Base-by-base conservation (phyloP, 2,329 filamentous ascomycete species). In the Colletotrichum lentis region DNA sequence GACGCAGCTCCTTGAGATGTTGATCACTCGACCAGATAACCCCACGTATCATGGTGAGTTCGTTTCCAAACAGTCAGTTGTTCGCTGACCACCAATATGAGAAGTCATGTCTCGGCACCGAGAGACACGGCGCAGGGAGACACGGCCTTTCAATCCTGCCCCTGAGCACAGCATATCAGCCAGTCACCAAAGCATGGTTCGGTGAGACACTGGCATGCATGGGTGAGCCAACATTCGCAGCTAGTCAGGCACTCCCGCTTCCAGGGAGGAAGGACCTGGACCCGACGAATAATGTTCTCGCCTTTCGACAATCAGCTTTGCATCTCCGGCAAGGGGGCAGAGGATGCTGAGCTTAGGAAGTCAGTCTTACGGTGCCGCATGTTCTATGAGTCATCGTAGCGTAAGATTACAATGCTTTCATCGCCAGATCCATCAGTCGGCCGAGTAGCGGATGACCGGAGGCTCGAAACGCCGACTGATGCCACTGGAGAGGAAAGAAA, bases 101-200 rank as follows among this genome's bases (percentile, higher is more conserved):
- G n/a, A 46, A 50, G 44, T n/a, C 35, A 50, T 59, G 44, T 50
- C 20, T 52, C 16, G 56, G 56, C n/a, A 35, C 56, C 56, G 11
- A 59, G 11, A 59, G 56, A 59, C 56, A 59, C 39, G 44, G 44
- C 44, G 56, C 44, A 59, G 56, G 56, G 56, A 59, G 56, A 59
- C n/a, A 49, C n/a, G 39, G 44, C n/a, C 20, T 50, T 31, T 27
- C 55, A 59, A 39, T 18, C 24, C 20, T 27, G 22, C 56, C 56
- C 43, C 35, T 49, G 44, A 41, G 44, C 11, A 50, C 39, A 47
- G 39, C 55, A 47, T 58, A 35, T 47, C 22, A 52, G 27, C 22
- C 31, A n/a, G 12, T 16, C 18, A 14, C 20, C 24, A 24, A 7
- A 24, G 18, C 22, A 43, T 31, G 39, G 54, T 3, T 39, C 27